A percentile compares a stretch with the other conserved stretches of the same genome.
Evolutionary conservation across 208 protist species (phyloP).

Genomic region (Giardia muris): DNA sequence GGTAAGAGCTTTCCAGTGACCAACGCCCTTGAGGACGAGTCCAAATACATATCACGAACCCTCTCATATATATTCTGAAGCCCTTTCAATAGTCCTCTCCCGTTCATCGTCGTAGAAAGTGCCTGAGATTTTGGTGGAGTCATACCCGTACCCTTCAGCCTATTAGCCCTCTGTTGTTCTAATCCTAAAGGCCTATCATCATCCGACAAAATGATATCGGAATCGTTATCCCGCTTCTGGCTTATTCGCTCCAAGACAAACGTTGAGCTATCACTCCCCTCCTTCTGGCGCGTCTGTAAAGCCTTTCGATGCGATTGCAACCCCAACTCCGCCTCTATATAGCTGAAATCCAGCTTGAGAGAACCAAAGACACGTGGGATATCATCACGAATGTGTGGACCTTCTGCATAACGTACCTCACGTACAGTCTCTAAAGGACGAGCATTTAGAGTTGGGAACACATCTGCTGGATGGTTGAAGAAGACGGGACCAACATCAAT

Average conservation of each 20-base stretch:
- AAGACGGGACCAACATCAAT: background rate
- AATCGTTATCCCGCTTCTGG: background rate
- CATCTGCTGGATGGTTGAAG: background rate
- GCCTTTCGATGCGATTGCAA: no score
- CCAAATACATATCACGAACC: background rate
- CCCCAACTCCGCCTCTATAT: no score
- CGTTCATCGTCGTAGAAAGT: background rate
- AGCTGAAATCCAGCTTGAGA: background rate
- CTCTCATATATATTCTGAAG: background rate
- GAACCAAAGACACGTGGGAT: background rate
- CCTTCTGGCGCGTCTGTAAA: background rate
- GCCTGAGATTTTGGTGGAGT: no score
- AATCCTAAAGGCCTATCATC: background rate
- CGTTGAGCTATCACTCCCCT: background rate
- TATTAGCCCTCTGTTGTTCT: no score
- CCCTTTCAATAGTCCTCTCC: background rate
- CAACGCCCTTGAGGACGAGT: no score
- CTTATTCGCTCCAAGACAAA: background rate
- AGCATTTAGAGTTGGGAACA: background rate
- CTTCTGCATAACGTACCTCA: background rate
- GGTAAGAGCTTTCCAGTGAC: background rate
- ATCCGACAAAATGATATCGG: background rate
- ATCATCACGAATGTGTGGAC: background rate
- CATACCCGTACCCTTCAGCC: no score
- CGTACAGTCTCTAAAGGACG: background rate